Evolutionary conservation across 208 protist genomes (phyloP).

Genomic region (Balamuthia mandrillaris): DNA sequence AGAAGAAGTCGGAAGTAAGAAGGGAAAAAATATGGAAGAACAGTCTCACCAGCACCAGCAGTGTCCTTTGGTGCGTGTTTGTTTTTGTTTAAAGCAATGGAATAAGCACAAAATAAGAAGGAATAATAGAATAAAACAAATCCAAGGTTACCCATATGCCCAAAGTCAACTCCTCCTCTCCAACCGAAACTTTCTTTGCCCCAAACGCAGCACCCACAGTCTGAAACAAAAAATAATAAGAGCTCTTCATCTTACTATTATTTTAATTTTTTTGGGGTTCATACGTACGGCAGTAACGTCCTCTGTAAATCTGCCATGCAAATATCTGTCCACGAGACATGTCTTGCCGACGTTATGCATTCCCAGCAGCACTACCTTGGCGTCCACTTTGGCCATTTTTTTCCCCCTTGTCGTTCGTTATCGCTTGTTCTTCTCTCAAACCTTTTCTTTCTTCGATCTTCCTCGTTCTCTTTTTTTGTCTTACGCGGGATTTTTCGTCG

Average conservation of each 20-base stretch:
- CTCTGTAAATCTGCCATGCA: slow-evolving; percentile 15
- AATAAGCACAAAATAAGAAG: neutral
- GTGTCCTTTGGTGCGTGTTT: neutral
- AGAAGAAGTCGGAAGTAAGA: neutral
- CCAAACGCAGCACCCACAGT: slow-evolving; percentile 42
- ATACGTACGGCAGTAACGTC: neutral
- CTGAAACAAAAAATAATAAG: neutral
- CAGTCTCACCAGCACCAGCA: slow-evolving; percentile 6
- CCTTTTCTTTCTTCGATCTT: no score
- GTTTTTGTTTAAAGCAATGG: neutral
- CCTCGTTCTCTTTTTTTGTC: no score
- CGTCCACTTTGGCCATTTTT: slow-evolving; percentile 4
- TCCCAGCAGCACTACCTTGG: slow-evolving; percentile 36
- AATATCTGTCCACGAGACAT: slow-evolving; percentile 7
- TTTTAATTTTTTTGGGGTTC: neutral
- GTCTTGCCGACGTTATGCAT: neutral
- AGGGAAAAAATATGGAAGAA: neutral
- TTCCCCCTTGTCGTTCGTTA: neutral
- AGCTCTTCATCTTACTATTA: neutral
- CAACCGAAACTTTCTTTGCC: neutral
- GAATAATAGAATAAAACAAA: neutral
- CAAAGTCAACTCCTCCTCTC: neutral
- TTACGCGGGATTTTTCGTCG: no score
- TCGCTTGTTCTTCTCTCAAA: no score
- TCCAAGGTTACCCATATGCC: neutral